Conservation (phyloP, 2,329 filamentous ascomycete species). For the Gyromitra esculenta region DNA sequence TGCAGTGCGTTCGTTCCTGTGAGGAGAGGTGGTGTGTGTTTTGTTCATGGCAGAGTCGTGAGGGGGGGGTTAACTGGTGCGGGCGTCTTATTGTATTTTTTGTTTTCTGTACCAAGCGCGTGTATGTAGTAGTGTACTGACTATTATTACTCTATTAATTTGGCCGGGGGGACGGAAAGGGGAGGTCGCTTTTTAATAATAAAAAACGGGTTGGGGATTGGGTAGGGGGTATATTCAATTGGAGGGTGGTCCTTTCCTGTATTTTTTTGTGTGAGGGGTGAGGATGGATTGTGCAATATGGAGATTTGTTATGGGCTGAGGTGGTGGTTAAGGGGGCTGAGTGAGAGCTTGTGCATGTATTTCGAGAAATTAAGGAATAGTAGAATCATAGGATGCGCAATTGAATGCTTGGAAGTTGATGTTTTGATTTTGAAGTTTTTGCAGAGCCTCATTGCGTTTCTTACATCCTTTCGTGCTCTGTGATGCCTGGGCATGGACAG, state of each 20-base stretch:
- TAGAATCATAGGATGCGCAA: neutral
- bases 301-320: neutral
- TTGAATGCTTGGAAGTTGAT: neutral
- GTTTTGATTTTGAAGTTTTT: neutral
- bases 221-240: slow-evolving; percentile 3
- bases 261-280: neutral
- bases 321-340: slow-evolving; percentile 1
- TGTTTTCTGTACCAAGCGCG: slow-evolving; percentile 2
- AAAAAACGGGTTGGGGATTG: neutral
- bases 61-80: neutral
- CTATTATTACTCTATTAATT: slow-evolving; percentile 16
- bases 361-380: neutral
- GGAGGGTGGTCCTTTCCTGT: slow-evolving; percentile 1
- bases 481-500: neutral
- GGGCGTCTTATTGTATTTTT: slow-evolving; percentile 6
- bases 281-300: neutral
- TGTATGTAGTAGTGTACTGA: slow-evolving; percentile 6
- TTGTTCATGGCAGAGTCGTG: slow-evolving; percentile 1
- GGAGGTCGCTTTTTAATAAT: neutral
- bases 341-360: slow-evolving; percentile 11
- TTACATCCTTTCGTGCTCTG: neutral
- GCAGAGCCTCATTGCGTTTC: neutral
- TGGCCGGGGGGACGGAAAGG: neutral
- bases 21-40: neutral
- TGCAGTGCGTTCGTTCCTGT: neutral